phyloP scores from a whole-genome alignment of 2,329 filamentous ascomycete species.

The Mollisiaceae sp. region DNA sequence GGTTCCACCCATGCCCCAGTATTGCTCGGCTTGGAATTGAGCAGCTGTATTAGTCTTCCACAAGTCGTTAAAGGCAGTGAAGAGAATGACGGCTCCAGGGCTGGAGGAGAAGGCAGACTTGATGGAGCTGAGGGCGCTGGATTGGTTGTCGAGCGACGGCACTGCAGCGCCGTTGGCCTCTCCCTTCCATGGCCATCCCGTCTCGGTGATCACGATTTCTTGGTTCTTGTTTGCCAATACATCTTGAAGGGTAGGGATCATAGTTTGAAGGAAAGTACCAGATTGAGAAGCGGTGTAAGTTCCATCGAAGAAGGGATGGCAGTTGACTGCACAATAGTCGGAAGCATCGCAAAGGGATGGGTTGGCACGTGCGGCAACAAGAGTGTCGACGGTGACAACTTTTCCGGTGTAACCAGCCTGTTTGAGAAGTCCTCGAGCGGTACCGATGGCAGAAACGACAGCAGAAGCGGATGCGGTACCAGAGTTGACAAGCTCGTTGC shows the following conservation, averaged over 20 bases:
- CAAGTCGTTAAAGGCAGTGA: conserved; percentile 78
- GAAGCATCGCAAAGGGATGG: conserved; percentile 73
- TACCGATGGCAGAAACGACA: conserved; percentile 62
- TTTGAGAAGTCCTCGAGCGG: conserved; percentile 62
- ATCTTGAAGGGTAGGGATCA: conserved; percentile 52
- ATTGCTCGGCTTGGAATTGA: conserved; percentile 75
- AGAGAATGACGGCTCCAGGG: conserved; percentile 66
- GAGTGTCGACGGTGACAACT: conserved; percentile 82
- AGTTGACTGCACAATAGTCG: conserved; percentile 82
- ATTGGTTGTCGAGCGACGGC: conserved; percentile 70
- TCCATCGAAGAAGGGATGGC: conserved; percentile 82
- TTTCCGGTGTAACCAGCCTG: conserved; percentile 70
- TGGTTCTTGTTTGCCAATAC: conserved; percentile 54
- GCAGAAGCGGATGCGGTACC: conserved; percentile 56
- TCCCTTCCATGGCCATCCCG: conserved; percentile 81
- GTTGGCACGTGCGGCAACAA: conserved; percentile 68
- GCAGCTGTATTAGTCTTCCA: conserved; percentile 73
- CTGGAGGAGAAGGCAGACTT: conserved; percentile 59
- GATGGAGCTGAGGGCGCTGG: conserved; percentile 68
- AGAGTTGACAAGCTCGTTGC: conserved; percentile 80
- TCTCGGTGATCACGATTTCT: conserved; percentile 77
- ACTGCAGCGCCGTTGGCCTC: conserved; percentile 69
- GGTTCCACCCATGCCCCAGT: conserved; percentile 68
- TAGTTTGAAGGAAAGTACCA: conserved; percentile 68
- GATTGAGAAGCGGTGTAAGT: conserved; percentile 63